Evolutionary conservation across 202 grass and related monocot species (phyloP), one percentile per base, ranked within the genome.

Genomic region (Saccharum hybrid): DNA sequence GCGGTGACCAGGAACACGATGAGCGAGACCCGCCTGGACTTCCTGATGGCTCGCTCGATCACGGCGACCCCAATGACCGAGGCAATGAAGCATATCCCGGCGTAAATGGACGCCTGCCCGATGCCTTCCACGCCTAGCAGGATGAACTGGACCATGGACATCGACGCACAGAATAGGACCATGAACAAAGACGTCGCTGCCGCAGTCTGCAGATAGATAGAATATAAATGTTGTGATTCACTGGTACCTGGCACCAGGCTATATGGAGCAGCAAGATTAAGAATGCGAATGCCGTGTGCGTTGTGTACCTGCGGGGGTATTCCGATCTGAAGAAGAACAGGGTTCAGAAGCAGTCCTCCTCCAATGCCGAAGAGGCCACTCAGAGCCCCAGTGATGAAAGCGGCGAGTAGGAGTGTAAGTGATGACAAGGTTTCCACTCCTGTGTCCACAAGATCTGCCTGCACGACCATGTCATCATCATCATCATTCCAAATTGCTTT

Each of bases 321-420:
- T 11, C 95, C 95, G 12, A 98, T 98, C 36, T 93, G 90, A 66
- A 98, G 93, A 21, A 91, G n/a, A n/a, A n/a, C 83, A 22, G 95
- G 95, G 83, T 91, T 98, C 7, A 94, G 85, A 71, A 98, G 83
- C 15, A 98, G 74, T 1, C 92, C 90, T 23, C 95, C 95, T 3
- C 95, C 92, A 46, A 98, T 94, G 71, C 92, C 95, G 54, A 94
- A 98, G 74, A 98, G 88, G 68, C 95, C 90, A 59, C 95, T 90
- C 33, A 98, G 79, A 78, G 74, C 85, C 10, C 95, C 95, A 1
- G 95, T 94, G 81, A 93, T 79, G 10, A 98, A 83, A 1, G 90
- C 92, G 2, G 69, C 87, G 10, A 86, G 16, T 7, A 90, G 90
- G 63, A 98, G 86, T 18, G 81, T 37, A 42, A 88, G 60, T 38